A percentile compares a stretch with the other conserved stretches of the same genome.
Evolutionary conservation across 1,284 basidiomycete species (phyloP).

Genomic region (Omphalotus olearius): DNA sequence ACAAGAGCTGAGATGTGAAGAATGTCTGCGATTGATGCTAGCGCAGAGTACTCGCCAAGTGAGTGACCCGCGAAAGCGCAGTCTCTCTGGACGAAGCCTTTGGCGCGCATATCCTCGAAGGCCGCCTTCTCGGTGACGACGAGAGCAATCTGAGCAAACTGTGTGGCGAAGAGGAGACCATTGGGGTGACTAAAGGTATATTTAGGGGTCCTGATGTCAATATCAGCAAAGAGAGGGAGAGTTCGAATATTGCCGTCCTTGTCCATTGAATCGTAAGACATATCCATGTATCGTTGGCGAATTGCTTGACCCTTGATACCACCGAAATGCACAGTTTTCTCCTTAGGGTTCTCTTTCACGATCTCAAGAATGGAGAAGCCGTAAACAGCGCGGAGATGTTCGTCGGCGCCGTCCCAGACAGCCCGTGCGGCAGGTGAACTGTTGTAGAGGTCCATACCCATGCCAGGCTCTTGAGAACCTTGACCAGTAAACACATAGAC

Average conservation of each 20-base stretch:
- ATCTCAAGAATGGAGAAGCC: slow-evolving; percentile 99
- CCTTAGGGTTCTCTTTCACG: slow-evolving; percentile 95
- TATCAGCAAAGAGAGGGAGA: slow-evolving; percentile 90
- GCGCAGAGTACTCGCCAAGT: slow-evolving; percentile 95
- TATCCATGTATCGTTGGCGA: slow-evolving; percentile 97
- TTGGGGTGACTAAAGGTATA: slow-evolving; percentile 97
- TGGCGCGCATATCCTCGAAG: slow-evolving; percentile 96
- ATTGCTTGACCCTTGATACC: slow-evolving; percentile 98
- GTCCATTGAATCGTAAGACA: slow-evolving; percentile 96
- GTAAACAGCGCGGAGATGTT: slow-evolving; percentile 89
- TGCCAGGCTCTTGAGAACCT: slow-evolving; percentile 96
- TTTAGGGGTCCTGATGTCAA: slow-evolving; percentile 86
- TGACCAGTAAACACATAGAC: slow-evolving; percentile 99
- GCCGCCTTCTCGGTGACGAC: slow-evolving; percentile 98
- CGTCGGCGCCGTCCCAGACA: slow-evolving; percentile 96
- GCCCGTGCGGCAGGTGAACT: slow-evolving; percentile 89
- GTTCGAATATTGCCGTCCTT: slow-evolving; percentile 94
- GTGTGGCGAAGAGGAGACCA: slow-evolving; percentile 94
- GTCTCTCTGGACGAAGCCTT: slow-evolving; percentile 89
- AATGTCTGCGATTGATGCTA: slow-evolving; percentile 95
- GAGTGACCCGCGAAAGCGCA: slow-evolving; percentile 98
- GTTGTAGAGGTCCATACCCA: slow-evolving; percentile 99
- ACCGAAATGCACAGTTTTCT: slow-evolving; percentile 98
- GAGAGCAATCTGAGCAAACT: slow-evolving; percentile 97
- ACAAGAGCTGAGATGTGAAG: slow-evolving; percentile 94